Conservation (phyloP, 2,329 filamentous ascomycete genomes). For the Lecanicillium sp. region DNA sequence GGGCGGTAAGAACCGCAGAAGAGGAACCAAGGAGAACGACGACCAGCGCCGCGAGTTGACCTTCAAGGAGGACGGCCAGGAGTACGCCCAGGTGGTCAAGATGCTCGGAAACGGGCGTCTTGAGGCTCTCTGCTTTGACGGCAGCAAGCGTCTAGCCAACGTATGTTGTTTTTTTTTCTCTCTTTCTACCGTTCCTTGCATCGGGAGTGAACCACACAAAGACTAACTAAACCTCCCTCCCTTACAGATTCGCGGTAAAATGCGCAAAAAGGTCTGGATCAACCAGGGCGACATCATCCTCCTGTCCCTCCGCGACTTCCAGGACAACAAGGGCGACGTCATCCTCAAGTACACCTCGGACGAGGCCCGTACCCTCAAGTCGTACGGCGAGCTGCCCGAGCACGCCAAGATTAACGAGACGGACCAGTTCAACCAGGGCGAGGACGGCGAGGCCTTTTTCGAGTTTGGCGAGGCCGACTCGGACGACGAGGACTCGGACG, state of each 20-base stretch:
- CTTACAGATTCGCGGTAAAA: slow-evolving; percentile 66
- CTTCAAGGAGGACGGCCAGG: slow-evolving; percentile 98
- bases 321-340: slow-evolving; percentile 94
- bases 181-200: no score
- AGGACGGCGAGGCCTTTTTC: slow-evolving; percentile 93
- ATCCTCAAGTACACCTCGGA: slow-evolving; percentile 95
- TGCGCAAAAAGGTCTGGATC: slow-evolving; percentile 99
- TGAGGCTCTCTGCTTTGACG: slow-evolving; percentile 91
- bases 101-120: slow-evolving; percentile 95
- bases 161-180: slow-evolving; percentile 17
- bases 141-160: slow-evolving; percentile 40
- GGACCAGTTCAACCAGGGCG: slow-evolving; percentile 85
- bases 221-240: no score
- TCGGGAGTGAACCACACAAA: no score
- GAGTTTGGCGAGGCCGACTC: slow-evolving; percentile 94
- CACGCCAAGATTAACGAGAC: slow-evolving; percentile 99
- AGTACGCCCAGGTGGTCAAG: slow-evolving; percentile 54
- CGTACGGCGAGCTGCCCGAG: slow-evolving; percentile 95
- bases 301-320: slow-evolving; percentile 81
- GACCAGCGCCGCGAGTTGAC: slow-evolving; percentile 98
- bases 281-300: slow-evolving; percentile 96
- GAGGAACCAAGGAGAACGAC: slow-evolving; percentile 99
- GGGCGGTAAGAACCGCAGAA: slow-evolving; percentile 97
- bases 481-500: slow-evolving; percentile 43
- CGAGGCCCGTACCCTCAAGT: slow-evolving; percentile 90